Evolutionary conservation across 495 filamentous ascomycete genomes (phyloP).

Genomic region (Eremomyces bilateralis): DNA sequence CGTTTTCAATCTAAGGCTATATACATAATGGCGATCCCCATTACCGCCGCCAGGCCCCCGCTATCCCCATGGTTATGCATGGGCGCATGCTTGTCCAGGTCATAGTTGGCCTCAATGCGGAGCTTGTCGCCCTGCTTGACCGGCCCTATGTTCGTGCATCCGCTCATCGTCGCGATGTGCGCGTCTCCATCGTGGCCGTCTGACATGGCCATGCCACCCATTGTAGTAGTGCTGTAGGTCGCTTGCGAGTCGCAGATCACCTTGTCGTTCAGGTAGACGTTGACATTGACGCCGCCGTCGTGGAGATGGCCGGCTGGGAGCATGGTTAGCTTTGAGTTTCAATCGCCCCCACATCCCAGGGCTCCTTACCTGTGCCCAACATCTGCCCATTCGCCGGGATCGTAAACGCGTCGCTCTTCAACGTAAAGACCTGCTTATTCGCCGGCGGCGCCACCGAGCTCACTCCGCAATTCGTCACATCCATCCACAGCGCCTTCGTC

Average conservation of each 20-base stretch:
- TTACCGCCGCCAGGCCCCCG: background rate
- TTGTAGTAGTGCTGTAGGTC: background rate
- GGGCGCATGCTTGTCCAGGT: background rate
- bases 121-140: background rate
- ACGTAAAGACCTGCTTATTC: background rate
- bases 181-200: background rate
- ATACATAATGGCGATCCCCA: slow-evolving; percentile 1
- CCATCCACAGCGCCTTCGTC: slow-evolving; percentile 5
- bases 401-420: background rate
- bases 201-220: background rate
- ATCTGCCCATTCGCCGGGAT: background rate
- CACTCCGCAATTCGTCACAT: slow-evolving; percentile 5
- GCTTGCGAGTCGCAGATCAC: background rate
- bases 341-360: background rate
- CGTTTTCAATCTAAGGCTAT: no score
- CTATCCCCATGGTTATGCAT: background rate
- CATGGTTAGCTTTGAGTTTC: background rate
- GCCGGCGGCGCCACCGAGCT: background rate
- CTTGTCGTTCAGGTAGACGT: background rate
- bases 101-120: background rate
- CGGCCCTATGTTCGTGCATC: background rate
- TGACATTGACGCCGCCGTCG: background rate
- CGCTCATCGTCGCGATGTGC: background rate
- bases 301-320: background rate
- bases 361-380: background rate